phyloP scores from a whole-genome alignment of 2,329 filamentous ascomycete species.

The Alternaria sp. region DNA sequence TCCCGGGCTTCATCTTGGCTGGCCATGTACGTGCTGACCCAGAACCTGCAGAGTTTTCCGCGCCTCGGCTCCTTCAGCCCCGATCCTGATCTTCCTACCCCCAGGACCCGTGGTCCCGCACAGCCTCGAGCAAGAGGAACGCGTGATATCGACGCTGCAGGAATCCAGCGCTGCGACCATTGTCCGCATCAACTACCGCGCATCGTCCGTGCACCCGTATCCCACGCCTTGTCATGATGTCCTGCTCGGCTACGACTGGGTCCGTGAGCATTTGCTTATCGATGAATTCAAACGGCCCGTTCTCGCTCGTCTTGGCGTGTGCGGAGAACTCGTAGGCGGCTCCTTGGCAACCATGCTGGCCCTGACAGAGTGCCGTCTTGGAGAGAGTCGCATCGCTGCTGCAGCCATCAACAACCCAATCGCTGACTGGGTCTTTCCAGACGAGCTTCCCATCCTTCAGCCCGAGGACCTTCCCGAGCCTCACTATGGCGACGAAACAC shows the following conservation, averaged over 20 bases:
- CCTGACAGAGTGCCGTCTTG: conserved; percentile 58
- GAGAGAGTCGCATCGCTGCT: conserved; percentile 54
- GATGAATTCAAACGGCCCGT: conserved; percentile 31
- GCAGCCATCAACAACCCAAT: conserved; percentile 59
- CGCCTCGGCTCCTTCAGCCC: conserved; percentile 38
- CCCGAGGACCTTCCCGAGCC: conserved; percentile 43
- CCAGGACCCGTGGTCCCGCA: conserved; percentile 51
- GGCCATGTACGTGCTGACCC: conserved; percentile 15
- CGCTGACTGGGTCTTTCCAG: conserved; percentile 58
- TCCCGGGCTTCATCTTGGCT: not conserved
- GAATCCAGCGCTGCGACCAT: conserved; percentile 52
- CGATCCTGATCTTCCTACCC: conserved; percentile 56
- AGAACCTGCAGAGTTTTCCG: conserved; percentile 45
- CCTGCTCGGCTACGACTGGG: conserved; percentile 59
- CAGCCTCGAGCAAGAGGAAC: conserved; percentile 38
- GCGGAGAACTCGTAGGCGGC: conserved; percentile 60
- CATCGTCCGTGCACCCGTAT: conserved; percentile 48
- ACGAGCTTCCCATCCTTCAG: conserved; percentile 37
- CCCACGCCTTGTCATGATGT: conserved; percentile 60
- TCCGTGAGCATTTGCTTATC: conserved; percentile 50
- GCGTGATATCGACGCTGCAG: conserved; percentile 48
- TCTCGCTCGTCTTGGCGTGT: conserved; percentile 53
- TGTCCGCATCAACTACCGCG: conserved; percentile 58
- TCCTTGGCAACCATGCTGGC: conserved; percentile 59
- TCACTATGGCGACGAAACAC: conserved; percentile 40